Evolutionary conservation across 352 stramenopile species (phyloP), one percentile per base, ranked within the genome.

Genomic region (Phytophthora chlamydospora): DNA sequence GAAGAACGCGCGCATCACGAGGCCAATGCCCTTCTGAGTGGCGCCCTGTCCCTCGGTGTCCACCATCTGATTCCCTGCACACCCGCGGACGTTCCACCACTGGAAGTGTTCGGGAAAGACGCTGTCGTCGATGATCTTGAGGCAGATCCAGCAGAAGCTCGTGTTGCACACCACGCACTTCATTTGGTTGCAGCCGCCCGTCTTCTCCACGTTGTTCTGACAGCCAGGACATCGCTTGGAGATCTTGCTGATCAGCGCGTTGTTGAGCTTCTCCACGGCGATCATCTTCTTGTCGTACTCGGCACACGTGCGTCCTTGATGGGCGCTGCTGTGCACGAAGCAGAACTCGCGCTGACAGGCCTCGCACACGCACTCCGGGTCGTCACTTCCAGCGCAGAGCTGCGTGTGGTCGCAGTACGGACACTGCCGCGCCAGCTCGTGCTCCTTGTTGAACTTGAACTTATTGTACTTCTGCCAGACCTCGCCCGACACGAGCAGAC

Each of bases 61-160:
- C 2, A 71, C 59, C 77, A 93, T 89, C 58, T 93, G 81, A 44
- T 88, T 85, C 6, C 84, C 84, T 34, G 81, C 76, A 16, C 84
- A 93, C 1, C 84, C 84, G 32, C 76, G 69, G 7, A 93, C 57
- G 54, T 93, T 93, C 84, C 84, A 93, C 83, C 83, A 93, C 81
- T 91, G 78, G 58, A 96, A 97, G 58, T 98, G 91, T 24, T 87
- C 74, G 0, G 91, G 90, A 39, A 96, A 96, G 14, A 91, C 79
- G 19, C 76, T 78, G 47, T 89, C 85, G 46, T 97, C 91, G 35
- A 97, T 85, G 32, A 92, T 51, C 51, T 78, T 62, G 17, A 81
- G 68, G 27, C 91, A 98, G 24, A 96, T 83, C 89, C 90, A 98
- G 66, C 91, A 97, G 64, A 97, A 98, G 56, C 85, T 84, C 27